phyloP scores from a whole-genome alignment of 2,329 filamentous ascomycete genomes.

The Tolypocladium album region DNA sequence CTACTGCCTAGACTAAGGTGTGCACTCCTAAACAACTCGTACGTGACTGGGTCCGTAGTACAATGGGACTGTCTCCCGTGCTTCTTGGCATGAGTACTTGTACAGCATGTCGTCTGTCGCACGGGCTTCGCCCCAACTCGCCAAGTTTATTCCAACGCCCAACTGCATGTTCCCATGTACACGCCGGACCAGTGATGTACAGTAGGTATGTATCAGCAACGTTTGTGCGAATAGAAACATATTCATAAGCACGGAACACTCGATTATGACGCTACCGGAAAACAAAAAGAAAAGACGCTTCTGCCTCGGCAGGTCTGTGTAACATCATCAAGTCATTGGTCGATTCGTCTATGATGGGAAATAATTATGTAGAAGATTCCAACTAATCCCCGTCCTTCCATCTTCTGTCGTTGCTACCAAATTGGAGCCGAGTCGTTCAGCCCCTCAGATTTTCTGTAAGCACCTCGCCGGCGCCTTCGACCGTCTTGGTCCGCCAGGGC shows the following conservation, averaged over 20 bases:
- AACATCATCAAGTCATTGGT: conserved; percentile 14
- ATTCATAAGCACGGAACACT: background rate
- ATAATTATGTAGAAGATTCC: conserved; percentile 22
- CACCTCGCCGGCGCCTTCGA: background rate
- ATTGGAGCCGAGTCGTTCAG: background rate
- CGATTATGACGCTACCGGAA: background rate
- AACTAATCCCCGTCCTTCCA: conserved; percentile 7
- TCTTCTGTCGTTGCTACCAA: background rate
- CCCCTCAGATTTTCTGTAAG: background rate
- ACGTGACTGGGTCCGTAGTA: background rate
- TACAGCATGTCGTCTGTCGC: background rate
- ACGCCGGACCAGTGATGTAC: too few species aligned
- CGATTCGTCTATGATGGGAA: conserved; percentile 25
- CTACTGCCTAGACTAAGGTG: too few species aligned
- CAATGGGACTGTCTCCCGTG: background rate
- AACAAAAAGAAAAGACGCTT: background rate
- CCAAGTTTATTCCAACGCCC: background rate
- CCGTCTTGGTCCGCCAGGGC: background rate
- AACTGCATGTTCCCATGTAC: background rate
- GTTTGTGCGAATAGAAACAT: background rate
- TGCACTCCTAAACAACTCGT: too few species aligned
- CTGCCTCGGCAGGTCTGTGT: background rate
- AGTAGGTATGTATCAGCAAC: background rate
- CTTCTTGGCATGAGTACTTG: background rate
- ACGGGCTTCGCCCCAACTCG: background rate